Conservation (phyloP, 805 yeast species). For the Clavispora phyllophila region DNA sequence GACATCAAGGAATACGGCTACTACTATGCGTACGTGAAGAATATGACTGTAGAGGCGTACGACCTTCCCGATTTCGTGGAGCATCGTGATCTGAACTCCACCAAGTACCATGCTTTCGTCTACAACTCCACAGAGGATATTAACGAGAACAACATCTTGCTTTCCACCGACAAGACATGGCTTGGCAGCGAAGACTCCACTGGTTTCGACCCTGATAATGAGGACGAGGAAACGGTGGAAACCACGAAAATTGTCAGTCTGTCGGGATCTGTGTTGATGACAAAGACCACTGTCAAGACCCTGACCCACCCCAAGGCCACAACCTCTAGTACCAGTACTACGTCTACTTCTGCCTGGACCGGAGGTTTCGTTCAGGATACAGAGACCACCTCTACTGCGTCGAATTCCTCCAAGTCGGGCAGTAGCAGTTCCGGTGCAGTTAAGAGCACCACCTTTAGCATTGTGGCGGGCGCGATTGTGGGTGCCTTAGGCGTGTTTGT, state of each 20-base stretch:
- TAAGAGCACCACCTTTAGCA: slow-evolving; percentile 2
- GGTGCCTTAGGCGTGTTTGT: slow-evolving; percentile 5
- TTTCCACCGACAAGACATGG: slow-evolving; percentile 59
- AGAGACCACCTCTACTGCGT: slow-evolving; percentile 2
- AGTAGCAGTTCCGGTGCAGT: not conserved
- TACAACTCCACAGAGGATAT: slow-evolving; percentile 42
- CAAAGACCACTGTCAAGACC: slow-evolving; percentile 11
- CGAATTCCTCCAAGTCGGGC: slow-evolving; percentile 4
- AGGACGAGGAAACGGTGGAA: slow-evolving; percentile 11
- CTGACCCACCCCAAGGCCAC: not conserved
- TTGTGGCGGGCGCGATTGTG: slow-evolving; percentile 7
- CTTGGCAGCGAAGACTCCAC: slow-evolving; percentile 57
- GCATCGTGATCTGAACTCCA: slow-evolving; percentile 36
- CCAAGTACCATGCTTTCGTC: slow-evolving; percentile 45
- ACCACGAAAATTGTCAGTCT: slow-evolving; percentile 9
- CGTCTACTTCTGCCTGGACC: slow-evolving; percentile 17
- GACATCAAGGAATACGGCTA: slow-evolving; percentile 79
- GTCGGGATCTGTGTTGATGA: slow-evolving; percentile 9
- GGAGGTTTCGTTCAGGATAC: slow-evolving; percentile 39
- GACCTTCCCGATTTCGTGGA: slow-evolving; percentile 59
- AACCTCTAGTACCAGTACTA: not conserved
- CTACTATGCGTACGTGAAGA: slow-evolving; percentile 61
- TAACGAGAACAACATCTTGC: slow-evolving; percentile 34
- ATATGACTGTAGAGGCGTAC: slow-evolving; percentile 61
- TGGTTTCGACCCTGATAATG: slow-evolving; percentile 57